Evolutionary conservation across 257 asterid genomes (phyloP).

Genomic region (Mentha longifolia): DNA sequence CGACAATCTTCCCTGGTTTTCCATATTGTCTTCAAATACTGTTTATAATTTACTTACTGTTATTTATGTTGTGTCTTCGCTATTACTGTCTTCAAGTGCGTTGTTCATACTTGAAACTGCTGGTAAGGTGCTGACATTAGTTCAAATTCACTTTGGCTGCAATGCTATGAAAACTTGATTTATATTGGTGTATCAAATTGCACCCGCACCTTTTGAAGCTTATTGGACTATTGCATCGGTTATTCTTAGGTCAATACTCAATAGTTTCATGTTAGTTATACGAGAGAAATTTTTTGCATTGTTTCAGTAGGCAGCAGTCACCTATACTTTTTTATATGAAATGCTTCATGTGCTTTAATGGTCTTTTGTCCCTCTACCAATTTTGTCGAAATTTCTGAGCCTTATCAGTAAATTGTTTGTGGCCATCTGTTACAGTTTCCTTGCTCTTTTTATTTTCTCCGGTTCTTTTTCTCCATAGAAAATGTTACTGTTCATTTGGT

Average conservation of each 20-base stretch:
- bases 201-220: background rate
- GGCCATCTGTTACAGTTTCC: background rate
- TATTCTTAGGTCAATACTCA: background rate
- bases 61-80: background rate
- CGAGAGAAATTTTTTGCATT: background rate
- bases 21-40: background rate
- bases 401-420: background rate
- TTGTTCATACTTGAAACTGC: background rate
- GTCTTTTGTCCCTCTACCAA: background rate
- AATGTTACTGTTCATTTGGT: background rate
- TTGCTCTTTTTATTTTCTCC: background rate
- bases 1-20: background rate
- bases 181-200: background rate
- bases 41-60: background rate
- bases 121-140: background rate
- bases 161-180: background rate
- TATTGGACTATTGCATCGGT: background rate
- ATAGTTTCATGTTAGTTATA: background rate
- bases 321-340: conserved; percentile 7
- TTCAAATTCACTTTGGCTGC: background rate
- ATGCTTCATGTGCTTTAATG: conserved; percentile 6
- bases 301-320: background rate
- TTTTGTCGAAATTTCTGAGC: conserved; percentile 5
- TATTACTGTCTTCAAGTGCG: background rate
- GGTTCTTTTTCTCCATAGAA: background rate